A percentile compares a stretch with the other conserved stretches of the same genome.
phyloP scores from a whole-genome alignment of 495 filamentous ascomycete species.

The Oleoguttula mirabilis region DNA sequence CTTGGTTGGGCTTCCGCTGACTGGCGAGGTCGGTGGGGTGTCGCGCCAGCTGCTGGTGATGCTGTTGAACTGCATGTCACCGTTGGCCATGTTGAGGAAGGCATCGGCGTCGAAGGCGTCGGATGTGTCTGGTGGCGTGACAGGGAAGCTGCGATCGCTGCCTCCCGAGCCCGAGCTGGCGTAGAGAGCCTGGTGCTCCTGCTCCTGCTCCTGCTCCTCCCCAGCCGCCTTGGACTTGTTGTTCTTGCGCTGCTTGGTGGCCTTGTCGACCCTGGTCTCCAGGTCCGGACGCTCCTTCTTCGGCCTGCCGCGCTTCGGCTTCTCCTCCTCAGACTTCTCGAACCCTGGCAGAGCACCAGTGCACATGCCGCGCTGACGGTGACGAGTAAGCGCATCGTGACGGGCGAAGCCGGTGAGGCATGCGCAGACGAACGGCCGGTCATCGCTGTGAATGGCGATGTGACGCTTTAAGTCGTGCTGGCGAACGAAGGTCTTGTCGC shows the following conservation, averaged over 20 bases:
- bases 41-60: constrained; percentile 5
- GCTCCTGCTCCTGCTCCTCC: not conserved
- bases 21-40: constrained; percentile 15
- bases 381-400: constrained; percentile 87
- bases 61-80: not conserved
- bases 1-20: constrained; percentile 5
- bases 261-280: constrained; percentile 27
- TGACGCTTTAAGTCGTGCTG: constrained; percentile 96
- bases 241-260: constrained; percentile 21
- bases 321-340: constrained; percentile 22
- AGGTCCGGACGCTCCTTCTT: constrained; percentile 32
- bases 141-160: constrained; percentile 14
- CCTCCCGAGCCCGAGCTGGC: constrained; percentile 13
- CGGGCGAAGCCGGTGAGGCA: constrained; percentile 86
- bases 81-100: constrained; percentile 13
- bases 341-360: constrained; percentile 58
- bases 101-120: constrained; percentile 14
- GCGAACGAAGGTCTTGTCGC: constrained; percentile 86
- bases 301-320: constrained; percentile 28
- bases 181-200: constrained; percentile 12
- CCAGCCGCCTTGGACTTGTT: constrained; percentile 5
- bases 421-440: constrained; percentile 82
- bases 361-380: constrained; percentile 90
- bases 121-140: constrained; percentile 14
- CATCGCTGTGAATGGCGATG: constrained; percentile 86